phyloP scores from a whole-genome alignment of 2,329 filamentous ascomycete genomes.

The Cladosporium sp. region DNA sequence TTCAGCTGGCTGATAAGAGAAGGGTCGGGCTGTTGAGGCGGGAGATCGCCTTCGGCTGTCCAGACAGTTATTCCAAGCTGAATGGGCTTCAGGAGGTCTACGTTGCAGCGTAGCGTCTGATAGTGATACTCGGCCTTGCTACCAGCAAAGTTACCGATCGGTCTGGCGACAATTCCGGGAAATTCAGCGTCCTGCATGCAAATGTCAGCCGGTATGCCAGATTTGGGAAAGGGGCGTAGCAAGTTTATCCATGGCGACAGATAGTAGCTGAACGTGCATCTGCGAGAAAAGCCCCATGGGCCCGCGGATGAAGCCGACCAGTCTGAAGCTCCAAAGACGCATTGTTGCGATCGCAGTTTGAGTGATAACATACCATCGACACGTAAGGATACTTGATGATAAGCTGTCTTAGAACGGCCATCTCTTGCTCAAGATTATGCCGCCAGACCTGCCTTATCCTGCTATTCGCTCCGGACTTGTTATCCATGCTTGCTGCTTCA shows the following conservation, averaged over 20 bases:
- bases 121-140: conserved; percentile 98
- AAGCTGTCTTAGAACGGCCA: conserved; percentile 73
- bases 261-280: too few species aligned
- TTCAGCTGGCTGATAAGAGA: conserved; percentile 39
- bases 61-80: conserved; percentile 94
- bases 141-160: conserved; percentile 80
- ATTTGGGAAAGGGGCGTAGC: too few species aligned
- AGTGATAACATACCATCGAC: conserved; percentile 73
- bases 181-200: conserved; percentile 85
- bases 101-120: conserved; percentile 93
- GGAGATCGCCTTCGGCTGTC: conserved; percentile 80
- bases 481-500: conserved; percentile 33
- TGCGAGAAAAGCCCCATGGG: too few species aligned
- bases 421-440: conserved; percentile 84
- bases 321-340: background rate
- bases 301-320: background rate
- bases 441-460: conserved; percentile 96
- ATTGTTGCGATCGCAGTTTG: background rate
- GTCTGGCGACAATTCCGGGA: conserved; percentile 90
- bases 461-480: conserved; percentile 58
- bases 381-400: conserved; percentile 92
- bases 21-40: conserved; percentile 59
- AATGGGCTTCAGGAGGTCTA: conserved; percentile 95
- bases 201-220: background rate
- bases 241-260: too few species aligned